Evolutionary conservation across 2,329 filamentous ascomycete genomes (phyloP).

Genomic region (Cryoendolithus antarcticus): DNA sequence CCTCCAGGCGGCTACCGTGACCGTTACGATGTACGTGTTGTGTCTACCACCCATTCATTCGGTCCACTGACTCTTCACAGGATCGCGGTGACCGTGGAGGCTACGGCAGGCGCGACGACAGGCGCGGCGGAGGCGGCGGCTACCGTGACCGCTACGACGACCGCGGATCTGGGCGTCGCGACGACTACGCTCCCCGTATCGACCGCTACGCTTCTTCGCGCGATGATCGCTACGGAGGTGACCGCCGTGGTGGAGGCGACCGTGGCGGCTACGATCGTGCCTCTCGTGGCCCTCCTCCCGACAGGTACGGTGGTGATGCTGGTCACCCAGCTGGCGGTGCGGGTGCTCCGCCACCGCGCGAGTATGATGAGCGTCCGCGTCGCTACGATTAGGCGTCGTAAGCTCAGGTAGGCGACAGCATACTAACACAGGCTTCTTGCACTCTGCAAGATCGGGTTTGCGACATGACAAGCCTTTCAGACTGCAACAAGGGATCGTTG

Average conservation of each 20-base stretch:
- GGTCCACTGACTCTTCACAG: constrained; percentile 8
- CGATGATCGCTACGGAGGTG: constrained; percentile 12
- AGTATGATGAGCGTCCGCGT: constrained; percentile 21
- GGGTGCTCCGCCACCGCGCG: constrained; percentile 18
- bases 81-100: constrained; percentile 21
- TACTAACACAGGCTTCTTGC: constrained; percentile 8
- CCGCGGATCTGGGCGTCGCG: constrained; percentile 45
- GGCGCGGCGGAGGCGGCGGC: constrained; percentile 33
- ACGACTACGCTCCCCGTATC: constrained; percentile 31
- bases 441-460: neutral
- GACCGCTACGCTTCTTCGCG: constrained; percentile 8
- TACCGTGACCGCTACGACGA: constrained; percentile 50
- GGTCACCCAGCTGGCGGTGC: constrained; percentile 14
- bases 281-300: constrained; percentile 18
- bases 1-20: constrained; percentile 16
- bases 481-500: neutral
- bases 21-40: constrained; percentile 28
- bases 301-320: constrained; percentile 13
- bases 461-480: neutral
- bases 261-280: constrained; percentile 19
- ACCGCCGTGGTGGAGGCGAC: constrained; percentile 17
- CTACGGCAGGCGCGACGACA: constrained; percentile 35
- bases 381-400: constrained; percentile 20
- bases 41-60: neutral
- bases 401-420: constrained; percentile 12